A percentile compares a stretch with the other conserved stretches of the same genome.
These are phyloP conservation scores for Linanthus parryae DNA, from an alignment of 148 eudicot genomes.

Conservation along the genomic window DNA sequence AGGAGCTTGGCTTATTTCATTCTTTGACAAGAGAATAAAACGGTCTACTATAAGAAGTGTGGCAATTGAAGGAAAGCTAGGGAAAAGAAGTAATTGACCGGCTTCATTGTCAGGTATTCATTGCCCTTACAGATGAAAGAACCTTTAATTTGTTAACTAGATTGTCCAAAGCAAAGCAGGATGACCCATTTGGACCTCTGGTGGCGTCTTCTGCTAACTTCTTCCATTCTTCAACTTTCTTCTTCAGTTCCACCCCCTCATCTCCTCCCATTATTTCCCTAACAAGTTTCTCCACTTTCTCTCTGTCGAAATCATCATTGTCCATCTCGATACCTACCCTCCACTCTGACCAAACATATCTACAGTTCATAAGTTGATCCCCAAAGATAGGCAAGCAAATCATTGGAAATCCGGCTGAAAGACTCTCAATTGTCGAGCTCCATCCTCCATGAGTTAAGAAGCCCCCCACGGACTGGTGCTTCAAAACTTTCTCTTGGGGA, in stretches of 20 bases:
- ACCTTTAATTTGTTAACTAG: too few relatives aligned
- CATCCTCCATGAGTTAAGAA: constrained; percentile 1
- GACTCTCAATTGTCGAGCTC: background rate
- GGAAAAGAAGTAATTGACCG: too few relatives aligned
- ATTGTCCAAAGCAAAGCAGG: background rate
- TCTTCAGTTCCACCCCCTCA: background rate
- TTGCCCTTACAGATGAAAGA: too few relatives aligned
- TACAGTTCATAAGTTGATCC: background rate
- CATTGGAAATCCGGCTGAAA: background rate
- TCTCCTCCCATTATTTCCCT: constrained; percentile 1
- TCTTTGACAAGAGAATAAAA: too few relatives aligned
- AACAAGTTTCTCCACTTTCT: background rate
- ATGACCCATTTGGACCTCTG: background rate
- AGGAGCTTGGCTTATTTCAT: too few relatives aligned
- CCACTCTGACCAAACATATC: background rate
- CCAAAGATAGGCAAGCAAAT: background rate
- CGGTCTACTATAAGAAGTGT: too few relatives aligned
- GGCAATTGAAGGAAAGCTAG: too few relatives aligned
- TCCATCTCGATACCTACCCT: background rate
- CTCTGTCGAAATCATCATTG: background rate
- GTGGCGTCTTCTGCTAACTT: background rate
- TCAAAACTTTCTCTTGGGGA: constrained; percentile 1
- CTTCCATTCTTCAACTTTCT: background rate
- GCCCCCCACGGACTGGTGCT: background rate
- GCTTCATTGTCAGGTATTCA: too few relatives aligned